Evolutionary conservation across 345 rosid species (phyloP).

Genomic region (Melaleuca alternifolia): DNA sequence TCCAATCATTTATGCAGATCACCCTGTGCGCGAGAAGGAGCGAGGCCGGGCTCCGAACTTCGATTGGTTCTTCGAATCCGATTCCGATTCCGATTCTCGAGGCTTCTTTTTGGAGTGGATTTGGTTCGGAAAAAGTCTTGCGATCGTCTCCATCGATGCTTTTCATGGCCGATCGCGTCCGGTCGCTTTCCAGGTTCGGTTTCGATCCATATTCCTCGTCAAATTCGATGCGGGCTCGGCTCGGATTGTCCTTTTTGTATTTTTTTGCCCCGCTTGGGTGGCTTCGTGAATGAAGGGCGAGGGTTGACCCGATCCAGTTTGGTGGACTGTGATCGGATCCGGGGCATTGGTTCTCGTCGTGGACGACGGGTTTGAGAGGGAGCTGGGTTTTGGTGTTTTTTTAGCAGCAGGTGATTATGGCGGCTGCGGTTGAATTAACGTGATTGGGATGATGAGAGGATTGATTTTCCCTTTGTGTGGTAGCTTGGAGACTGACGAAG

Average conservation of each 20-base stretch:
- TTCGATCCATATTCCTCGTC: neutral
- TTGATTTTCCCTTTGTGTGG: neutral
- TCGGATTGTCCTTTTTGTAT: neutral
- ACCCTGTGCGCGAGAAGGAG: neutral
- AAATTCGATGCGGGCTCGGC: neutral
- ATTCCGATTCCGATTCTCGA: neutral
- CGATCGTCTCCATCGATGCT: neutral
- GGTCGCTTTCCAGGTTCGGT: constrained; percentile 14
- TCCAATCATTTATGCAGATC: neutral
- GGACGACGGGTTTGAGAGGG: neutral
- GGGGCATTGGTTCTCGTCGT: constrained; percentile 6
- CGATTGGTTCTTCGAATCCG: neutral
- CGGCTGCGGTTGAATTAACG: neutral
- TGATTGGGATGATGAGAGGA: neutral
- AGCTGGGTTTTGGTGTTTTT: constrained; percentile 4
- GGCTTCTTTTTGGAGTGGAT: neutral
- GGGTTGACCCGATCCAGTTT: constrained; percentile 7
- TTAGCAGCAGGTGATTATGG: constrained; percentile 21
- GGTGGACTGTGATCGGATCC: constrained; percentile 18
- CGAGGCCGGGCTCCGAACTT: neutral
- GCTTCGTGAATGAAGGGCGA: neutral
- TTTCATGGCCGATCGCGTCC: constrained; percentile 20
- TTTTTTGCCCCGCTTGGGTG: neutral
- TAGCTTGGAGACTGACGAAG: neutral
- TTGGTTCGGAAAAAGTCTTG: neutral